Percentiles rank a stretch among this genome's conserved stretches.
Conservation (phyloP, 352 stramenopile species). For the Aphanomyces invadans region DNA sequence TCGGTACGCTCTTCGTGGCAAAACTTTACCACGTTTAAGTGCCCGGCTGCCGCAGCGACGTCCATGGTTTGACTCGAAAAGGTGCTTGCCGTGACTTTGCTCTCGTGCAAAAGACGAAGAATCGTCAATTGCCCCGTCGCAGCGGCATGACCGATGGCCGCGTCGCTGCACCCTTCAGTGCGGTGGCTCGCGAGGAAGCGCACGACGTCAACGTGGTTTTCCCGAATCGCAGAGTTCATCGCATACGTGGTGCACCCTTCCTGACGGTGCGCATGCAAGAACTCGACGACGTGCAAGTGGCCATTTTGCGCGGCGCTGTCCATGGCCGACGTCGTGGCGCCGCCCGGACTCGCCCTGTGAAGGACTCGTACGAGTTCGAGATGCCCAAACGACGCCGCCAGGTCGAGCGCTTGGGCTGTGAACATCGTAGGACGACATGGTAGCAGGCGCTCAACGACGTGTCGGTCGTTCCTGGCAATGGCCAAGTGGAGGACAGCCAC, state of each 20-base stretch:
- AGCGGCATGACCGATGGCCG: background rate
- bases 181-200: background rate
- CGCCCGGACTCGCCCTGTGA: background rate
- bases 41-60: constrained; percentile 7
- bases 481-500: constrained; percentile 5
- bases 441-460: background rate
- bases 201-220: constrained; percentile 6
- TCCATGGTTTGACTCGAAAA: constrained; percentile 22
- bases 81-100: too few relatives aligned
- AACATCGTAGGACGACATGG: constrained; percentile 6
- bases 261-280: background rate
- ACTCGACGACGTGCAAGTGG: background rate
- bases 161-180: constrained; percentile 18
- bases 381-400: constrained; percentile 21
- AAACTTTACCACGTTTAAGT: constrained; percentile 14
- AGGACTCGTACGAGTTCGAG: constrained; percentile 6
- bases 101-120: constrained; percentile 9
- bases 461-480: constrained; percentile 6
- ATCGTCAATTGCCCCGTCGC: background rate
- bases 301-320: constrained; percentile 11
- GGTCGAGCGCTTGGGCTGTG: constrained; percentile 1
- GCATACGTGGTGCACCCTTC: constrained; percentile 22
- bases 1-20: constrained; percentile 4
- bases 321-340: constrained; percentile 18
- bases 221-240: constrained; percentile 9